Conservation (phyloP, 148 eudicot genomes). For the Diospyros kaki region DNA sequence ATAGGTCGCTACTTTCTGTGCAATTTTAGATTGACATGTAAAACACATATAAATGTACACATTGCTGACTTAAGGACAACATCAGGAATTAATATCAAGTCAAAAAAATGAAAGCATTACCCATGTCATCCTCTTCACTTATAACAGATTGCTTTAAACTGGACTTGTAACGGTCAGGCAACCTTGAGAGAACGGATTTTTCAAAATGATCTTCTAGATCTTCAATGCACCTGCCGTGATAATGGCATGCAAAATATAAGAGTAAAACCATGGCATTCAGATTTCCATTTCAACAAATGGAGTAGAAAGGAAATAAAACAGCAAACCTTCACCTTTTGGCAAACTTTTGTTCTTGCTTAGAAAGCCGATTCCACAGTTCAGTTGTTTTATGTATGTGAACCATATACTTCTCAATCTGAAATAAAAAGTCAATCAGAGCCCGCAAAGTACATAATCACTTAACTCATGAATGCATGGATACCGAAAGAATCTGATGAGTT, state of each 20-base stretch:
- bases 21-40: background rate
- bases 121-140: slow-evolving; percentile 96
- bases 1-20: too few species aligned
- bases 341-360: slow-evolving; percentile 71
- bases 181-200: slow-evolving; percentile 60
- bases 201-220: slow-evolving; percentile 55
- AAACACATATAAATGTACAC: background rate
- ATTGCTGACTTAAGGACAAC: background rate
- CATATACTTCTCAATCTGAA: slow-evolving; percentile 79
- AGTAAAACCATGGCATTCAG: background rate
- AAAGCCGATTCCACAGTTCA: slow-evolving; percentile 74
- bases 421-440: slow-evolving; percentile 7
- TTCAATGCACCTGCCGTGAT: slow-evolving; percentile 48
- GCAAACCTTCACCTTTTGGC: slow-evolving; percentile 40
- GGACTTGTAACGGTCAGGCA: slow-evolving; percentile 82
- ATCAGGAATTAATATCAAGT: background rate
- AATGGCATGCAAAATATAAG: slow-evolving; percentile 5
- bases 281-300: background rate
- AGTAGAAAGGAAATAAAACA: slow-evolving; percentile 8
- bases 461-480: background rate
- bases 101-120: slow-evolving; percentile 27
- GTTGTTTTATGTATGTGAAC: slow-evolving; percentile 62
- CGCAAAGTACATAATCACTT: slow-evolving; percentile 1
- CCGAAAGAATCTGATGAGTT: background rate
- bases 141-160: slow-evolving; percentile 78